Evolutionary conservation across 1,139 yeast species (phyloP), one percentile per base, ranked within the genome.

Genomic region (Suhomyces kunorum): DNA sequence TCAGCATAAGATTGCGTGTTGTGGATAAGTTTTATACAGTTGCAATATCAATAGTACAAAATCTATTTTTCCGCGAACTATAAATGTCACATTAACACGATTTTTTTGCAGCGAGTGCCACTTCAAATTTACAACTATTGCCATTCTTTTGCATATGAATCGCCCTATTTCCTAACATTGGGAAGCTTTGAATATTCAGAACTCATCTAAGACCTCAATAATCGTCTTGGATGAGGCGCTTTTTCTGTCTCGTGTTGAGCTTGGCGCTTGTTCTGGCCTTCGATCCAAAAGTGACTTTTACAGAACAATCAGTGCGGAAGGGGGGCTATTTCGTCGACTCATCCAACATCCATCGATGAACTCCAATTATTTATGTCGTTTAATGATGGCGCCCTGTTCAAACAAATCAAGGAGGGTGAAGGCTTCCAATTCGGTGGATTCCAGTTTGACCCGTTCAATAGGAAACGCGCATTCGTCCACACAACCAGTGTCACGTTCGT

Each of bases 371-470:
- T 47, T 27, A 50, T 74, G 8, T 81, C 90, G 0, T 63, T 56
- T 12, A 76, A 85, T 54, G 80, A 81, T 48, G 94, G 94, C 6
- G 66, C 56, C 14, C 54, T 67, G 0, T 86, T 87, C 83, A 48
- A 59, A 1, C 48, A 50, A 11, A 58, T 75, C 2, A 52, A 60
- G 23, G 68, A 56, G 3, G 36, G 64, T 51, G 40, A 61, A 46
- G 61, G 58, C n/a, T 51, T 53, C 5, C 32, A 36, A 5, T 54
- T 71, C 1, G 42, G 56, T 0, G 41, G 42, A 3, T 41, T 81
- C 18, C 56, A 66, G 32, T 60, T 74, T 32, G 85, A 80, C 53
- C 72, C 75, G 2, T 64, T 65, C 39, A 61, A 69, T 45, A 63
- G 61, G 24, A 59, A 68, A 1, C 58, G 82, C 34, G 92, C 84